phyloP scores from a whole-genome alignment of 495 filamentous ascomycete species.

The Cenococcum geophilum region DNA sequence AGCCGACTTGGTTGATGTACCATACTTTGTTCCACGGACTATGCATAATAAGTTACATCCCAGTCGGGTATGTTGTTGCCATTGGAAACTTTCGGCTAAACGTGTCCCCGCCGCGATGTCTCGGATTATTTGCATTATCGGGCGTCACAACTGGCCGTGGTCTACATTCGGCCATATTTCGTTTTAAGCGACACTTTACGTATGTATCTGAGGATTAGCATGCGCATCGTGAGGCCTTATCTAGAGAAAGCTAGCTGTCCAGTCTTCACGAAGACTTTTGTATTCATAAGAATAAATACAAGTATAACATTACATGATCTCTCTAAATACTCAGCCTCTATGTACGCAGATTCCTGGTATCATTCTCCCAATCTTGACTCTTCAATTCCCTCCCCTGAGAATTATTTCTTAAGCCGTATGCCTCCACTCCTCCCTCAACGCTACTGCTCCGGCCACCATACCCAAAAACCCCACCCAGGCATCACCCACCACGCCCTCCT shows the following conservation, averaged over 20 bases:
- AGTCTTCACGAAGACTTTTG: neutral
- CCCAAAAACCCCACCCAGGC: slow-evolving; percentile 58
- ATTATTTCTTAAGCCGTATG: slow-evolving; percentile 28
- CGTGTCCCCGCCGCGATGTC: too few species aligned
- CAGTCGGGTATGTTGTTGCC: too few species aligned
- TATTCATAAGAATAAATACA: neutral
- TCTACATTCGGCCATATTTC: neutral
- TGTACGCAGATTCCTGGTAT: neutral
- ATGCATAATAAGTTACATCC: too few species aligned
- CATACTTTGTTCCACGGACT: too few species aligned
- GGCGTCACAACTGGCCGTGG: neutral
- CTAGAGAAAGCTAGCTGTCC: neutral
- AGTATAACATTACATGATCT: neutral
- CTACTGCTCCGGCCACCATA: slow-evolving; percentile 57
- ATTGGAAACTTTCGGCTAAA: too few species aligned
- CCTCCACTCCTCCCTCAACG: slow-evolving; percentile 62
- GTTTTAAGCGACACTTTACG: neutral
- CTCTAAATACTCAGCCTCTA: neutral
- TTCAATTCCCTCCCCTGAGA: too few species aligned
- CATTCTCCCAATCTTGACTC: neutral
- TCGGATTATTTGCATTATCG: neutral
- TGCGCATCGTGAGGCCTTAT: neutral
- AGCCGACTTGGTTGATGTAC: too few species aligned
- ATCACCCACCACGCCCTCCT: slow-evolving; percentile 59
- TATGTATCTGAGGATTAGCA: neutral